Evolutionary conservation across 2,329 filamentous ascomycete genomes (phyloP), one percentile per base, ranked within the genome.

Genomic region (Alternaria ventricosa): DNA sequence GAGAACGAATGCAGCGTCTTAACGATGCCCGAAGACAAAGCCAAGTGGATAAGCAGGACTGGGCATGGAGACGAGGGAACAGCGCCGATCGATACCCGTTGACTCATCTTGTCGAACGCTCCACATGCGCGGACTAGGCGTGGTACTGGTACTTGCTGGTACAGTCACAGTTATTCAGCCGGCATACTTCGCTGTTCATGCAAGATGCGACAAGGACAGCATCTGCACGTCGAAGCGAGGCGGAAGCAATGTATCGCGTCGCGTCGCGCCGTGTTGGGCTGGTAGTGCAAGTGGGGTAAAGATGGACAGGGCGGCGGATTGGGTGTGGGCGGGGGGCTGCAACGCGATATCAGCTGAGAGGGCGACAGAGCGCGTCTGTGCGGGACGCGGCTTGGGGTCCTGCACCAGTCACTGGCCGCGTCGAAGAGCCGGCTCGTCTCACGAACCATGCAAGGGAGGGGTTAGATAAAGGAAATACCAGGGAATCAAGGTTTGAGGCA

Each of bases 281-380:
- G 46, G 15, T 36, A 28, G 41, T 15, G 6, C 30, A 20, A 45
- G 27, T 30, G 43, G 33, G 28, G 58, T 23, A 57, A n/a, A 55
- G 44, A 63, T 61, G 25, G 12, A 53, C 41, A 54, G 28, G 41
- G 65, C 22, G 44, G 44, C 44, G 20, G 44, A 6, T 46, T 46
- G 44, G 44, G 44, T 46, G 45, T 36, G 57, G 36, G 51, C 33
- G 18, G 25, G 30, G 44, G 30, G 20, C 15, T 18, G 46, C 60
- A 71, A 69, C 75, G 72, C 75, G 74, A 73, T 76, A 72, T 78
- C 76, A 78, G 65, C 63, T 78, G 76, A 77, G 68, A 64, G 60
- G 69, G 75, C 69, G 74, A 67, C 54, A 59, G 30, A 59, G 30
- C 69, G 73, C 51, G 73, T 68, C 65, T 60, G 69, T 70, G 66